Evolutionary conservation across 495 filamentous ascomycete species (phyloP).

Genomic region (Entonaema liquescens): DNA sequence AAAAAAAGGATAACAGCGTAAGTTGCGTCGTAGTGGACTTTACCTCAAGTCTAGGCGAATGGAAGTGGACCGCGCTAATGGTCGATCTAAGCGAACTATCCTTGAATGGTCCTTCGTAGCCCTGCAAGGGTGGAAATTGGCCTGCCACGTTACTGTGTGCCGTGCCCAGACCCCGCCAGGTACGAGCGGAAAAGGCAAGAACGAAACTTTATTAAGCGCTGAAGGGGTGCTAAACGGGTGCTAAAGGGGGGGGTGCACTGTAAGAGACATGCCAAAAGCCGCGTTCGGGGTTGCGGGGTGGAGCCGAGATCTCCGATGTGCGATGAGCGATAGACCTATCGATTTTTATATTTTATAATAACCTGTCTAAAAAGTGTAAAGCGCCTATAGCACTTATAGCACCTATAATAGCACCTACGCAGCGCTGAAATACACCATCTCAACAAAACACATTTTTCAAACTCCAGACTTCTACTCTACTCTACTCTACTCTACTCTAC

Average conservation of each 20-base stretch:
- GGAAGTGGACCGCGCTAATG: constrained; percentile 20
- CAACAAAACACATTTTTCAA: neutral
- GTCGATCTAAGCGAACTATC: constrained; percentile 35
- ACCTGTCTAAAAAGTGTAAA: no score
- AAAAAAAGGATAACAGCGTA: constrained; percentile 1
- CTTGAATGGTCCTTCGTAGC: constrained; percentile 8
- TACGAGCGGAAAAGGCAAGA: constrained; percentile 14
- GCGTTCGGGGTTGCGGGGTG: neutral
- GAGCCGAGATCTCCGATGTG: constrained; percentile 16
- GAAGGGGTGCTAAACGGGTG: neutral
- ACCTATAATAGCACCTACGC: no score
- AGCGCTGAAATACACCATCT: neutral
- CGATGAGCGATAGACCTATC: neutral
- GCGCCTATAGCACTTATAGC: no score
- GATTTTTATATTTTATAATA: no score
- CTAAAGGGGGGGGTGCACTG: neutral
- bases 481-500: no score
- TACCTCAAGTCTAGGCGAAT: neutral
- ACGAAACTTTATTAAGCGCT: constrained; percentile 13
- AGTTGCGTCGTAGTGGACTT: neutral
- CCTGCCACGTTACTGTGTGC: constrained; percentile 28
- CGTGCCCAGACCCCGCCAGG: constrained; percentile 21
- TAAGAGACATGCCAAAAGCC: neutral
- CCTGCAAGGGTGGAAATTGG: constrained; percentile 19
- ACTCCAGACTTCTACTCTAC: no score